Evolutionary conservation across 768 basidiomycete species (phyloP).

Genomic region (Kwoniella dejecticola): DNA sequence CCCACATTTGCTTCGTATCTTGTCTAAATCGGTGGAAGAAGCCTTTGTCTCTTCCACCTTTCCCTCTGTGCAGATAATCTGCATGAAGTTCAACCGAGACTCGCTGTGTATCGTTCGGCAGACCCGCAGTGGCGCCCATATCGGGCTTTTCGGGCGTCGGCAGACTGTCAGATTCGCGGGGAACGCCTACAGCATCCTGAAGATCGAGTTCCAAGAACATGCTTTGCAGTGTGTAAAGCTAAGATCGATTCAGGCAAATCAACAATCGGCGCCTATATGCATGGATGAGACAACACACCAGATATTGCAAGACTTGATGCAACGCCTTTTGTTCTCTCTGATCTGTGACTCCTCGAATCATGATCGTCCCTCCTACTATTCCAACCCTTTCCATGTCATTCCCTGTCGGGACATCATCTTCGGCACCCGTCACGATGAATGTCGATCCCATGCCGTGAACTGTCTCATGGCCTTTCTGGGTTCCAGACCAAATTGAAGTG

Average conservation of each 20-base stretch:
- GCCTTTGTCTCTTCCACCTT: constrained; percentile 20
- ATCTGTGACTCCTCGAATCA: constrained; percentile 28
- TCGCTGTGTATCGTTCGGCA: not conserved
- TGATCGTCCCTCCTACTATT: constrained; percentile 43
- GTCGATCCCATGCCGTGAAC: not conserved
- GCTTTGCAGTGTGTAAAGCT: constrained; percentile 43
- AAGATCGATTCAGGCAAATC: not conserved
- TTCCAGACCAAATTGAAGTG: constrained; percentile 33
- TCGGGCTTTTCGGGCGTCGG: constrained; percentile 23
- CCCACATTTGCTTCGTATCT: constrained; percentile 31
- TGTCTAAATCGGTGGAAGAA: constrained; percentile 40
- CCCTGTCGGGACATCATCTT: constrained; percentile 30
- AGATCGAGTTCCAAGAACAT: constrained; percentile 43
- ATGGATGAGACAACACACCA: constrained; percentile 30
- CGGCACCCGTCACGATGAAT: constrained; percentile 24
- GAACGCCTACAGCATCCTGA: constrained; percentile 38
- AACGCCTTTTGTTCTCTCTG: constrained; percentile 32
- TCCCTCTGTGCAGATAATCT: constrained; percentile 22
- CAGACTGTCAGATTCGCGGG: constrained; percentile 32
- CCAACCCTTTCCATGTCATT: constrained; percentile 12
- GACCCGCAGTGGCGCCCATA: not conserved
- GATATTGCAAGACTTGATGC: constrained; percentile 24
- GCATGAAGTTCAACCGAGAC: too few relatives aligned
- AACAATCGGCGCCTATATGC: not conserved
- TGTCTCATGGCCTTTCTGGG: constrained; percentile 3